Conservation (phyloP, 2,329 filamentous ascomycete genomes). For the Calonectria multiphialidica region DNA sequence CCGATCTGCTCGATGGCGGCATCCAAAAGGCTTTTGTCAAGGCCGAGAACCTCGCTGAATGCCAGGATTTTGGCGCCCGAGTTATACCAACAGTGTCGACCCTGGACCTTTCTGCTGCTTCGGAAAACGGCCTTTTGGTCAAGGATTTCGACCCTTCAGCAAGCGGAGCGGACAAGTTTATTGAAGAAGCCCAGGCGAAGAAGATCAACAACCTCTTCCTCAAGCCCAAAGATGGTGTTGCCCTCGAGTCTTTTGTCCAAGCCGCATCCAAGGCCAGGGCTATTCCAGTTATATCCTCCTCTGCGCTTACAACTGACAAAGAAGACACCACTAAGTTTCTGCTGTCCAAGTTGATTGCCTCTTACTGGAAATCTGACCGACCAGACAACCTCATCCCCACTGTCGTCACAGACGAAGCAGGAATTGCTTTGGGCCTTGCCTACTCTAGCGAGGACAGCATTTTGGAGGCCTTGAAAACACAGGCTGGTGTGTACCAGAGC, state of each 20-base stretch:
- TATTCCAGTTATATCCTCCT: constrained; percentile 81
- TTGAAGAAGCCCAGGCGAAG: constrained; percentile 58
- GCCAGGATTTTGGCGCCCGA: constrained; percentile 67
- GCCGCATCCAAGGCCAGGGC: constrained; percentile 64
- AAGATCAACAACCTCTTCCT: constrained; percentile 64
- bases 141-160: constrained; percentile 62
- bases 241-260: constrained; percentile 61
- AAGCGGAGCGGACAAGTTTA: constrained; percentile 56
- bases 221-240: constrained; percentile 60
- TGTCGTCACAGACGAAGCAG: constrained; percentile 89
- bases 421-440: constrained; percentile 86
- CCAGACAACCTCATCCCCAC: constrained; percentile 89
- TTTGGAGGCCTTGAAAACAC: constrained; percentile 83
- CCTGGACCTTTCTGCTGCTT: constrained; percentile 58
- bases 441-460: constrained; percentile 96
- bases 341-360: constrained; percentile 79
- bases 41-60: constrained; percentile 73
- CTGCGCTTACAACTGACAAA: constrained; percentile 76
- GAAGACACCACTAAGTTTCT: constrained; percentile 65
- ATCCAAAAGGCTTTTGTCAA: constrained; percentile 87
- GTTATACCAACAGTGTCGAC: constrained; percentile 66
- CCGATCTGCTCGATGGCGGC: constrained; percentile 86
- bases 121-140: constrained; percentile 64
- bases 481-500: constrained; percentile 91
- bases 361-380: constrained; percentile 84